Base-by-base conservation (phyloP, 225 moss, liverwort and hornwort genomes). In the Sphagnum contortum region DNA sequence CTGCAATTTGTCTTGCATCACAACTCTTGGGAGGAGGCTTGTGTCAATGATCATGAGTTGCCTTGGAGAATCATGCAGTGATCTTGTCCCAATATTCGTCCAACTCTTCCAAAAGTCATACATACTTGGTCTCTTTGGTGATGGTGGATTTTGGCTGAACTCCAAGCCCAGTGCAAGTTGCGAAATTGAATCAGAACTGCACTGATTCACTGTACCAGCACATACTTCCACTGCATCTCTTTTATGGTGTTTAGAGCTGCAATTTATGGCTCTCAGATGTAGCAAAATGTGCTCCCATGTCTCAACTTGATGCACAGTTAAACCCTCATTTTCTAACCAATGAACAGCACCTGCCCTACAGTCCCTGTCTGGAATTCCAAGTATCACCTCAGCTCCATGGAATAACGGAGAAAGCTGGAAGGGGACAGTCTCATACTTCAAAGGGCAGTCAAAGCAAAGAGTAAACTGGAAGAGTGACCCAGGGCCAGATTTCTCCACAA, bases 381-480 rank as follows among this genome's bases (percentile, higher is more conserved):
- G 67, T 49, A 84, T 67, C 50, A 91, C 63, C 74, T 89, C 84
- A 60, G 74, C 68, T 67, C 69, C 76, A 74, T 67, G 72, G 57
- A 72, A 75, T 45, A 80, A 84, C 29, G 77, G 69, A 44, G 84
- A 80, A 49, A 84, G 57, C 44, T 60, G 8, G 73, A 70, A 84
- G 57, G 84, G 77, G 53, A 64, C 48, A 2, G 4, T 71, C 64
- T 83, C 83, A 48, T 62, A 66, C 65, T 69, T 80, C 50, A 61
- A 60, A 54, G 83, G 83, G 52, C 81, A 77, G 60, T 82, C 71
- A 71, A 91, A 86, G 64, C 83, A 71, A 63, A 88, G 71, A 7
- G 86, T 77, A 68, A 91, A 88, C 67, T 86, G 91, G 66, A 91
- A 91, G 46, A 91, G 44, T 58, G 86, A 71, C 53, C 91, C 91